phyloP scores from a whole-genome alignment of 805 yeast species.

The Ogataea nonfermentans region DNA sequence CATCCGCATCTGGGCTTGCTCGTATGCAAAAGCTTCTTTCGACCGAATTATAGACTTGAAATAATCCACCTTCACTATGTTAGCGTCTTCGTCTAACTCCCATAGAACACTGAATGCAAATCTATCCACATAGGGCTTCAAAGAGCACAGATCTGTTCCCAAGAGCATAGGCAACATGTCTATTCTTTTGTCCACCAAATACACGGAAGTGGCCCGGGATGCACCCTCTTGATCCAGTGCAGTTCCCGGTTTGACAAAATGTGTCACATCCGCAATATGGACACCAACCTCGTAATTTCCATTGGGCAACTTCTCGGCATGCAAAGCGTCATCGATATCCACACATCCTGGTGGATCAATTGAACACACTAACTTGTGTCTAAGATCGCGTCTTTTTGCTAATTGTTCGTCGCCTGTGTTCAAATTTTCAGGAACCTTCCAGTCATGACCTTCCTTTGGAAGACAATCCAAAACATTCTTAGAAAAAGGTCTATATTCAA shows the following conservation, averaged over 20 bases:
- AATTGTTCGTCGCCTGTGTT: conserved; percentile 52
- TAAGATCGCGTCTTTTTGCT: conserved; percentile 73
- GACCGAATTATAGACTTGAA: conserved; percentile 89
- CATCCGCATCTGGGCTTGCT: conserved; percentile 85
- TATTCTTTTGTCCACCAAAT: conserved; percentile 94
- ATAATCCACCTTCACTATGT: conserved; percentile 73
- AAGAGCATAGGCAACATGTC: conserved; percentile 96
- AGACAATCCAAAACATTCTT: conserved; percentile 88
- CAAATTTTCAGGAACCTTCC: conserved; percentile 78
- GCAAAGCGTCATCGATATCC: conserved; percentile 97
- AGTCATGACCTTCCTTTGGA: conserved; percentile 89
- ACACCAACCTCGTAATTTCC: conserved; percentile 98
- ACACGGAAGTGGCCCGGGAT: conserved; percentile 94
- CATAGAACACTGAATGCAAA: conserved; percentile 94
- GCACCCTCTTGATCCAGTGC: conserved; percentile 96
- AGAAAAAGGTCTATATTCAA: conserved; percentile 93
- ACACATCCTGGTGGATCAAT: conserved; percentile 98
- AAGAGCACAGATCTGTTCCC: conserved; percentile 94
- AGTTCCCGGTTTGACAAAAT: conserved; percentile 90
- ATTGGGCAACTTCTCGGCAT: conserved; percentile 78
- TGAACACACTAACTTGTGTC: conserved; percentile 88
- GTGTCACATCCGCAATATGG: conserved; percentile 98
- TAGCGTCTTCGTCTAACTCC: conserved; percentile 88
- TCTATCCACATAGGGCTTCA: conserved; percentile 92
- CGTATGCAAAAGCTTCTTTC: conserved; percentile 92